These are phyloP conservation scores for Paramecium primaurelia DNA, from an alignment of 73 alveolate genomes.

Conservation along the genomic window DNA sequence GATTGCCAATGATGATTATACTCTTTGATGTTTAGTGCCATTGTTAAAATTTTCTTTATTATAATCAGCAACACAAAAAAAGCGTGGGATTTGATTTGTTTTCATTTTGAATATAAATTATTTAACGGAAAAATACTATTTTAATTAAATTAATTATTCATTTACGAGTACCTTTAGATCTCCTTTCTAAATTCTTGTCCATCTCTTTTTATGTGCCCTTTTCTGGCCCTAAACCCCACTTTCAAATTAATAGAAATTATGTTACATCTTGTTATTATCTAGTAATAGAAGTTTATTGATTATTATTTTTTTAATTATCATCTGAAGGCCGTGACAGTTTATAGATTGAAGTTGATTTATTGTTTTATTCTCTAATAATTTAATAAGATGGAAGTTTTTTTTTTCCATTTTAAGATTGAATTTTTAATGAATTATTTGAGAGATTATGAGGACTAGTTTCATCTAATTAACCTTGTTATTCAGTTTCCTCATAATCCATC, in stretches of 20 bases:
- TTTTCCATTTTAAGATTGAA: not conserved
- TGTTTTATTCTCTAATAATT: not conserved
- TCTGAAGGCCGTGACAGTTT: not conserved
- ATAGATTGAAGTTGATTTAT: not conserved
- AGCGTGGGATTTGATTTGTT: constrained; percentile 9
- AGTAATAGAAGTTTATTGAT: not conserved
- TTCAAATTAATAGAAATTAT: not conserved
- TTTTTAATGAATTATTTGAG: not conserved
- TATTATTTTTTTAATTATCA: not conserved
- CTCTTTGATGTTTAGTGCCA: not conserved
- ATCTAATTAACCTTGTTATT: not conserved
- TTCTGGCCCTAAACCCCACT: not conserved
- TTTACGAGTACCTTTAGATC: not conserved
- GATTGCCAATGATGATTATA: not conserved
- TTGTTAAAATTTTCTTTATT: not conserved
- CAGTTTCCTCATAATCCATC: not conserved
- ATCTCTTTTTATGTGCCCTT: not conserved
- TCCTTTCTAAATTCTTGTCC: not conserved
- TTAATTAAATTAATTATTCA: not conserved
- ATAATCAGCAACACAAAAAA: constrained; percentile 4
- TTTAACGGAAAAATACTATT: constrained; percentile 8
- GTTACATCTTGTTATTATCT: not conserved
- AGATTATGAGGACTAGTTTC: not conserved
- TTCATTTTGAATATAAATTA: constrained; percentile 21
- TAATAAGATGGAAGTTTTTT: not conserved